These are phyloP conservation scores for Lentinus brumalis DNA, from an alignment of 768 basidiomycete species.

Conservation along the genomic window DNA sequence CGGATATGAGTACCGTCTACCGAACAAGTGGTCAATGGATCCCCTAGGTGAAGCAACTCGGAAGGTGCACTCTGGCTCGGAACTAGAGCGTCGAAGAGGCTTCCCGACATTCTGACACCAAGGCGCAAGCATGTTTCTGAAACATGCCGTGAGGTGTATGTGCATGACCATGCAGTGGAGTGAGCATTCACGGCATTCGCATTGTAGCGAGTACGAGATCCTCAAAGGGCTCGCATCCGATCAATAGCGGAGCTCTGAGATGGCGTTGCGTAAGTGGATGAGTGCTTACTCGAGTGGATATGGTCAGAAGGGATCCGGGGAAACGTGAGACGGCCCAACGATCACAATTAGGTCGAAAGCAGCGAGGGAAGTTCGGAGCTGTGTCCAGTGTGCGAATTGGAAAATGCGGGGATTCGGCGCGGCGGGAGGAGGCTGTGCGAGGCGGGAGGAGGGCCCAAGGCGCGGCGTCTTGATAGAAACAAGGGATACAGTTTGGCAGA, in stretches of 20 bases:
- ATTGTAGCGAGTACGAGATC: not conserved
- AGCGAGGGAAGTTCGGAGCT: slow-evolving; percentile 6
- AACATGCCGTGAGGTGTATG: slow-evolving; percentile 4
- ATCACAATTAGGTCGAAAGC: slow-evolving; percentile 22
- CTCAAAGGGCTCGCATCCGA: slow-evolving; percentile 10
- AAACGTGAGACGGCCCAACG: slow-evolving; percentile 15
- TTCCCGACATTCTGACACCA: not conserved
- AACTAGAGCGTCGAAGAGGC: not conserved
- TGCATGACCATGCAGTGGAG: not conserved
- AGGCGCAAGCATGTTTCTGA: slow-evolving; percentile 12
- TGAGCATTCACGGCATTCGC: not conserved
- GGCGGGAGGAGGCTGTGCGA: slow-evolving; percentile 15
- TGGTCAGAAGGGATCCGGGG: slow-evolving; percentile 10
- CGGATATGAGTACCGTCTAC: slow-evolving; percentile 15
- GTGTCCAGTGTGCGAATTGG: slow-evolving; percentile 8
- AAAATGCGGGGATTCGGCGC: slow-evolving; percentile 10
- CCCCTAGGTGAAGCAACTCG: not conserved
- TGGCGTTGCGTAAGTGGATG: slow-evolving; percentile 16
- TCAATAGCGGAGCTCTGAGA: slow-evolving; percentile 17
- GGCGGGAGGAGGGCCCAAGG: not conserved
- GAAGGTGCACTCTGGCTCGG: not conserved
- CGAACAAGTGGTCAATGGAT: not conserved
- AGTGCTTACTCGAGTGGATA: slow-evolving; percentile 2
- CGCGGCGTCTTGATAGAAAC: slow-evolving; percentile 9
- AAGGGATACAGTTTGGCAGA: slow-evolving; percentile 7